Base-by-base conservation (phyloP, 1,284 basidiomycete genomes). In the Cryptococcus sp. region DNA sequence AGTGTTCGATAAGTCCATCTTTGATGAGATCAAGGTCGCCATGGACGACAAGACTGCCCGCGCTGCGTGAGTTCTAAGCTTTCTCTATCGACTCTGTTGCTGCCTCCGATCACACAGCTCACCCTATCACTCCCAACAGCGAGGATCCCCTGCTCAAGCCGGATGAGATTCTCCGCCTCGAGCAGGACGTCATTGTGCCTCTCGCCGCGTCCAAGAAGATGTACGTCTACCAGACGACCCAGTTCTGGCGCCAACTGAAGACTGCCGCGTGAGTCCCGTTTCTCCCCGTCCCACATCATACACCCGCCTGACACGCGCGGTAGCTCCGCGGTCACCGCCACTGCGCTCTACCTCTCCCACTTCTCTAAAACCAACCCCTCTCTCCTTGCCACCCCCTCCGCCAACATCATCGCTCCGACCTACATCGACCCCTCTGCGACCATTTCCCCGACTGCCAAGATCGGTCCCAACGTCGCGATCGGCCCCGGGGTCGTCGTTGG, bases 191-290 rank as follows among this genome's bases (percentile, higher is more conserved):
- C 45, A 77, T 82, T 46, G 78, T 77, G 7, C 79, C 80, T 12
- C 69, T 82, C 5, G 78, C 79, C 1, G 74, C 77, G 13, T 55
- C 65, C 36, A 71, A 71, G 56, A 81, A 81, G 69, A 77, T 82
- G 56, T 80, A 76, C 60, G 80, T 80, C 8, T 80, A 77, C 72
- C 74, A 78, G 65, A 77, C 77, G n/a, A 70, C 63, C 15, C 74
- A 78, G 43, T 79, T 79, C 60, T 82, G 80, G 80, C 68, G 77
- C 36, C 80, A 81, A 62, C 80, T 82, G 72, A 82, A 82, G 75
- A 77, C 77, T 18, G 80, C 80, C 45, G 80, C 78, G 73, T 79
- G 60, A 61, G 74, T 68, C 13, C 12, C 3, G 12, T 37, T 20
- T 33, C 28, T 5, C 28, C 28, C 37, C 28, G 16, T 11, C 7